phyloP scores from a whole-genome alignment of 2,329 filamentous ascomycete species.

The Exophiala alcalophila region DNA sequence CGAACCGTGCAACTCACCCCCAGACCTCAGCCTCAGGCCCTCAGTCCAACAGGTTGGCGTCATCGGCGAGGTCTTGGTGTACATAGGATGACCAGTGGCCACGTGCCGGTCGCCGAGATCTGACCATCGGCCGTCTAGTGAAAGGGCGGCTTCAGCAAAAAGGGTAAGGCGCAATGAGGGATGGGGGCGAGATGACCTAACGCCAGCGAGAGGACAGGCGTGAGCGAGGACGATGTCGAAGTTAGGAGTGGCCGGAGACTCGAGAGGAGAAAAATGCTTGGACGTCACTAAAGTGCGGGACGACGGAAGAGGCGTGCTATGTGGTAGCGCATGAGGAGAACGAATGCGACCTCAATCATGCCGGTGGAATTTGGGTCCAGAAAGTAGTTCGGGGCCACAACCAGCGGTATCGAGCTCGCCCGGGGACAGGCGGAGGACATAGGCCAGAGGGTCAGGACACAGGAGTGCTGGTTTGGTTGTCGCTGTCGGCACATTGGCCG shows the following conservation, averaged over 20 bases:
- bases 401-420: no score
- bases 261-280: neutral
- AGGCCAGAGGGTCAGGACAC: no score
- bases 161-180: neutral
- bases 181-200: conserved; percentile 1
- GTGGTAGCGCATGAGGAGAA: conserved; percentile 3
- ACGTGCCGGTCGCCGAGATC: conserved; percentile 16
- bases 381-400: no score
- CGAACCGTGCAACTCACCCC: neutral
- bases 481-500: no score
- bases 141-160: neutral
- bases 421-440: no score
- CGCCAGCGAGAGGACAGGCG: neutral
- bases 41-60: conserved; percentile 8
- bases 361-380: conserved; percentile 2
- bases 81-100: conserved; percentile 9
- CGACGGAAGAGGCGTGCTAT: conserved; percentile 7
- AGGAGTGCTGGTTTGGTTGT: no score
- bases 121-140: conserved; percentile 10
- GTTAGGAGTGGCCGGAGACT: neutral
- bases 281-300: conserved; percentile 16
- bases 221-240: conserved; percentile 1
- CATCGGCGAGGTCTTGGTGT: conserved; percentile 6
- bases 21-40: conserved; percentile 15
- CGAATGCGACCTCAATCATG: conserved; percentile 6